These are phyloP conservation scores for Leccinum subgranulosum DNA, from an alignment of 768 basidiomycete genomes.

Conservation along the genomic window DNA sequence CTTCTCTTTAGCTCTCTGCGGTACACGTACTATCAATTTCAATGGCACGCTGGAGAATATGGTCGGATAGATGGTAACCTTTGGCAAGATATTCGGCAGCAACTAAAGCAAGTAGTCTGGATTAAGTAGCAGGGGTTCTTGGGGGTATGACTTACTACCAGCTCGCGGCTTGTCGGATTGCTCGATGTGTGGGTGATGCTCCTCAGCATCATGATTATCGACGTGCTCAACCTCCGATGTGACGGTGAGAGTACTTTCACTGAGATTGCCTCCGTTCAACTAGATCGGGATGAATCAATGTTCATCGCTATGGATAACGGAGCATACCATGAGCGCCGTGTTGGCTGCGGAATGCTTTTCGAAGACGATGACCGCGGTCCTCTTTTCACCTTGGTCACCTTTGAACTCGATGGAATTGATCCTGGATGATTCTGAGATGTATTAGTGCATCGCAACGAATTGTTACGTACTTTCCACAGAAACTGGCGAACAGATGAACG, in stretches of 20 bases:
- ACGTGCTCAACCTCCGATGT: slow-evolving; percentile 62
- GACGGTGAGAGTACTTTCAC: slow-evolving; percentile 66
- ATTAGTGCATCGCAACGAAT: not conserved
- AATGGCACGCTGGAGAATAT: slow-evolving; percentile 74
- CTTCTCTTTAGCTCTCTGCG: not conserved
- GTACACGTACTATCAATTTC: slow-evolving; percentile 62
- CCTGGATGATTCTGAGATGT: slow-evolving; percentile 33
- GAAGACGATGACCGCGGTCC: slow-evolving; percentile 70
- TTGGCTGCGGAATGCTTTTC: slow-evolving; percentile 81
- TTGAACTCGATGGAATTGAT: slow-evolving; percentile 65
- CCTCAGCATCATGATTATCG: slow-evolving; percentile 46
- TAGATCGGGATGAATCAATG: slow-evolving; percentile 20
- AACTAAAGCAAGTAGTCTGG: slow-evolving; percentile 41
- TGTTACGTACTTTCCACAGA: slow-evolving; percentile 75
- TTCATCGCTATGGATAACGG: fast-evolving
- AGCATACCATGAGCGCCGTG: slow-evolving; percentile 75
- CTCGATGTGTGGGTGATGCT: slow-evolving; percentile 45
- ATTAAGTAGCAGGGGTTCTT: not conserved
- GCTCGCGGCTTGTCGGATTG: slow-evolving; percentile 92
- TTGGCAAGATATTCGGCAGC: slow-evolving; percentile 92
- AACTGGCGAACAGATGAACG: slow-evolving; percentile 41
- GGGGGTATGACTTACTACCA: slow-evolving; percentile 51
- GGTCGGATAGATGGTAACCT: slow-evolving; percentile 81
- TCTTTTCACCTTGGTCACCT: slow-evolving; percentile 34
- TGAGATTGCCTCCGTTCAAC: slow-evolving; percentile 76